Percentiles rank a stretch among this genome's conserved stretches.
These are phyloP conservation scores for Syzygium aromaticum DNA, from an alignment of 345 rosid genomes.

Conservation along the genomic window DNA sequence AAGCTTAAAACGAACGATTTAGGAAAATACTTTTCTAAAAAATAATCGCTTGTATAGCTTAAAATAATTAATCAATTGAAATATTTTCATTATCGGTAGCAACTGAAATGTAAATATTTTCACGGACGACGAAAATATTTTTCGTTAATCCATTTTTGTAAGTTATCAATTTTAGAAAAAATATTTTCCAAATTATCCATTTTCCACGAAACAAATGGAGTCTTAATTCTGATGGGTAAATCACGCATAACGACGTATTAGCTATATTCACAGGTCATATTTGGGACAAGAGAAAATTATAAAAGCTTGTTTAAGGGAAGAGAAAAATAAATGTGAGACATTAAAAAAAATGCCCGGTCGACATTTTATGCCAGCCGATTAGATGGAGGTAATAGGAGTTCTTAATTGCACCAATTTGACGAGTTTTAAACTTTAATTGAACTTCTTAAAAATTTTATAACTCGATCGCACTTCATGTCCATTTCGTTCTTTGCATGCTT, in stretches of 20 bases:
- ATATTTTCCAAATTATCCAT: too few relatives aligned
- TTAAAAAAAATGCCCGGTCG: not conserved
- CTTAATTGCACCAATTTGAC: fast-evolving
- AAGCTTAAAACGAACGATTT: not conserved
- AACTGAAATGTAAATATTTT: too few relatives aligned
- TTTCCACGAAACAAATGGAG: fast-evolving
- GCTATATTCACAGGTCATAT: not conserved
- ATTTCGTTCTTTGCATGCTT: too few relatives aligned
- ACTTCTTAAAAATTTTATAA: too few relatives aligned
- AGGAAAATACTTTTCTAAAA: too few relatives aligned
- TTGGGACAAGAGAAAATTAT: not conserved
- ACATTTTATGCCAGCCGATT: not conserved
- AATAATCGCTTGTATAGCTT: not conserved
- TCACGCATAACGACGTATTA: not conserved
- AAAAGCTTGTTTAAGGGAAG: not conserved
- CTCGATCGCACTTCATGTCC: too few relatives aligned
- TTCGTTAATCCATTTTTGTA: too few relatives aligned
- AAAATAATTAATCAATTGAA: not conserved
- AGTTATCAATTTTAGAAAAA: fast-evolving
- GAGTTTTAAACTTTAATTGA: fast-evolving
- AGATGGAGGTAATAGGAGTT: not conserved
- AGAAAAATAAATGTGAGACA: not conserved
- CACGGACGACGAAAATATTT: too few relatives aligned
- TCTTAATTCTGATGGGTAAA: not conserved
- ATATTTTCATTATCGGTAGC: not conserved